A percentile compares a stretch with the other conserved stretches of the same genome.
phyloP scores from a whole-genome alignment of 177 flowering plant genomes.

The Vitis hybrid region DNA sequence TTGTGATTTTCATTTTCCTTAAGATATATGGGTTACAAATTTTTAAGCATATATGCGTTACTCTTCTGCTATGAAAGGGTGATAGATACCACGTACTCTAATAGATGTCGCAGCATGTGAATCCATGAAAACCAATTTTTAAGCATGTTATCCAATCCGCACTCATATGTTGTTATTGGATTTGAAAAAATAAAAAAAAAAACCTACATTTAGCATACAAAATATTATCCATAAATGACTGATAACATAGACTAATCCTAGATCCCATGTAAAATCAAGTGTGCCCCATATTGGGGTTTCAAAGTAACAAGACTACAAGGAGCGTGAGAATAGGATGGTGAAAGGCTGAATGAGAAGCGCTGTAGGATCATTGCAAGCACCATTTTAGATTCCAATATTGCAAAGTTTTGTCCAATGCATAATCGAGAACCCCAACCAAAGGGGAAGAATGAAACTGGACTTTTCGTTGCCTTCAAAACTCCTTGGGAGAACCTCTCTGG shows the following conservation, averaged over 20 bases:
- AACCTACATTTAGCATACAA: no score
- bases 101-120: no score
- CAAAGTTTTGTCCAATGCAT: slow-evolving; percentile 34
- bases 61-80: no score
- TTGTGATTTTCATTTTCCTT: no score
- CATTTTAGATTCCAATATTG: slow-evolving; percentile 33
- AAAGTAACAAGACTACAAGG: slow-evolving; percentile 14
- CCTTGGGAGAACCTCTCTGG: slow-evolving; percentile 43
- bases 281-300: slow-evolving; percentile 28
- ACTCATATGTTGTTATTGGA: no score
- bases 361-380: slow-evolving; percentile 30
- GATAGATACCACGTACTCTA: no score
- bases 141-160: no score
- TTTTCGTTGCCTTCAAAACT: slow-evolving; percentile 31
- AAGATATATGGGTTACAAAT: no score
- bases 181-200: no score
- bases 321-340: slow-evolving; percentile 34
- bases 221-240: no score
- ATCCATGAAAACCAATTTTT: no score
- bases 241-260: background rate
- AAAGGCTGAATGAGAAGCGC: slow-evolving; percentile 25
- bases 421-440: slow-evolving; percentile 35
- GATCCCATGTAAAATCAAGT: slow-evolving; percentile 14
- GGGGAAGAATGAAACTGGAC: slow-evolving; percentile 23
- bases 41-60: no score